Base-by-base conservation (phyloP, 148 eudicot genomes). In the Arbutus unedo region DNA sequence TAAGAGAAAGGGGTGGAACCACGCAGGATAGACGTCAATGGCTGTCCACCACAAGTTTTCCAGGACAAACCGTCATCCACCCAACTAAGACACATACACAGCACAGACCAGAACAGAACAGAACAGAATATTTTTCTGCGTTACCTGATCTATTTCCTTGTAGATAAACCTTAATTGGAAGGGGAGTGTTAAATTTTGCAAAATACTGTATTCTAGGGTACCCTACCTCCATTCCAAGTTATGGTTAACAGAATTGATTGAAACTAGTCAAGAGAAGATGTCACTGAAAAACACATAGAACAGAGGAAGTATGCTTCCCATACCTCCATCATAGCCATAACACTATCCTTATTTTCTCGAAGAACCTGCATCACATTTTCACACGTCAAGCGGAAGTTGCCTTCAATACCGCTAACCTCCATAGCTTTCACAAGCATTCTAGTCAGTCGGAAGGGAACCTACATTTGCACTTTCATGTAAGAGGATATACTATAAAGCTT, bases 271-370 rank as follows among this genome's bases (percentile, higher is more conserved):
- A 25, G n/a, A 38, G 18, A 41, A 81, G 71, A 72, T 51, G 50
- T 14, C 21, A 56, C 23, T 56, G 21, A 81, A 74, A 56, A 56
- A 56, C 8, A 45, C 7, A 23, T 3, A 59, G 16, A 73, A 56
- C 15, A 43, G 21, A 23, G 54, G 15, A 44, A 48, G 67, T 59
- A 51, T 8, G 66, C 79, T 54, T 72, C 75, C 77, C 38, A 38
- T 90, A 96, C 99, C 99, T 97, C 99, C 99, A 97, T 97, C 99
- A 97, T 94, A 81, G 99, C 99, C 99, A 97, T 94, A 86, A 97
- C 99, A 87, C 99, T 94, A 82, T 97, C 97, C 90, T 92, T 97
- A 77, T 97, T 91, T 44, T 96, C 90, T 82, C 99, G 88, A 45
- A 97, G 93, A 82, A 97, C 99, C 87, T 94, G 93, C 99, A 97